phyloP scores from a whole-genome alignment of 768 basidiomycete genomes.

The Neoboletus subvelutipes region DNA sequence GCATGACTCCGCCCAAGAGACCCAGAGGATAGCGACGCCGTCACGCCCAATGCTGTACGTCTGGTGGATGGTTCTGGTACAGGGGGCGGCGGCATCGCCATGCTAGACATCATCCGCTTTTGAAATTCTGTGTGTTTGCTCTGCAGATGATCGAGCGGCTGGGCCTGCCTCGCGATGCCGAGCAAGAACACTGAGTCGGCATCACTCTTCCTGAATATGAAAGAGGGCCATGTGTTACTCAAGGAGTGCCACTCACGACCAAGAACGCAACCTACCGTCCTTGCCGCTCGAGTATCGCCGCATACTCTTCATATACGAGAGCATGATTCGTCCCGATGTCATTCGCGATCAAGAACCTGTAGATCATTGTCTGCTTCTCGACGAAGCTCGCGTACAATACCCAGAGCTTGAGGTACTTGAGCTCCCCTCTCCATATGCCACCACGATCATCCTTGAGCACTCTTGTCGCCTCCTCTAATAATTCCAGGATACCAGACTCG shows the following conservation, averaged over 20 bases:
- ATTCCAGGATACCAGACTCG: slow-evolving; percentile 86
- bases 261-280: slow-evolving; percentile 60
- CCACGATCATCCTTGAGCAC: slow-evolving; percentile 75
- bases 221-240: background rate
- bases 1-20: slow-evolving; percentile 16
- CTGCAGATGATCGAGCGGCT: slow-evolving; percentile 78
- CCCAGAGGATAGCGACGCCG: slow-evolving; percentile 37
- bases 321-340: slow-evolving; percentile 85
- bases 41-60: slow-evolving; percentile 47
- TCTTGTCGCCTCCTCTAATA: slow-evolving; percentile 90
- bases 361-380: slow-evolving; percentile 85
- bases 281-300: slow-evolving; percentile 76
- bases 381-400: slow-evolving; percentile 90
- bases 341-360: slow-evolving; percentile 84
- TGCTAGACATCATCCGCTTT: slow-evolving; percentile 77
- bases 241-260: slow-evolving; percentile 31
- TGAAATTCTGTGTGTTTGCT: slow-evolving; percentile 83
- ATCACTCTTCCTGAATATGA: slow-evolving; percentile 64
- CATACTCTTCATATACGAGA: slow-evolving; percentile 90
- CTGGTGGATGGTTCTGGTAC: slow-evolving; percentile 37
- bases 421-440: slow-evolving; percentile 72
- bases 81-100: slow-evolving; percentile 38
- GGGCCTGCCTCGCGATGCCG: slow-evolving; percentile 81
- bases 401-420: slow-evolving; percentile 93
- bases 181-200: slow-evolving; percentile 90